Evolutionary conservation across 345 rosid species (phyloP).

Genomic region (Bretschneidera sinensis): DNA sequence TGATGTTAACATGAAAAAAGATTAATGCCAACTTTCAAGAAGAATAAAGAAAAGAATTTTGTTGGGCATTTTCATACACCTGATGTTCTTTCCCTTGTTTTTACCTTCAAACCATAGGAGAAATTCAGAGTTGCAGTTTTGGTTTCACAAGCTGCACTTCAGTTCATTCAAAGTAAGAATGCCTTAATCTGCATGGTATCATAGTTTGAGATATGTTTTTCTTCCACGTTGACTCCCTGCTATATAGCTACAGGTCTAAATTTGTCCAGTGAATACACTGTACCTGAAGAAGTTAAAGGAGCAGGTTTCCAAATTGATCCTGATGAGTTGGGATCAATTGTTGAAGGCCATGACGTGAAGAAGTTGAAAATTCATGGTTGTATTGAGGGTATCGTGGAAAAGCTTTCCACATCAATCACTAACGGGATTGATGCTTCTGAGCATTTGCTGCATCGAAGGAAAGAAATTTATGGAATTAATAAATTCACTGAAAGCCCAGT

Average conservation of each 20-base stretch:
- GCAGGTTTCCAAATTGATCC: constrained; percentile 87
- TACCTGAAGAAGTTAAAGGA: constrained; percentile 64
- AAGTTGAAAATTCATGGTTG: constrained; percentile 74
- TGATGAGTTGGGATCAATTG: constrained; percentile 79
- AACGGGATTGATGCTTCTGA: constrained; percentile 55
- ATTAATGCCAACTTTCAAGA: neutral
- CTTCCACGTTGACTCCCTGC: constrained; percentile 16
- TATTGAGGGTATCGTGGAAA: constrained; percentile 52
- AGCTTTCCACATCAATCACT: constrained; percentile 56
- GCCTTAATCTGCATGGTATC: constrained; percentile 2
- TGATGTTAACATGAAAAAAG: no score
- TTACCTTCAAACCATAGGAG: constrained; percentile 37
- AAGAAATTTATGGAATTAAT: constrained; percentile 68
- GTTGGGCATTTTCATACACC: neutral
- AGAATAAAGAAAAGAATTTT: neutral
- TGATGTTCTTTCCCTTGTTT: neutral
- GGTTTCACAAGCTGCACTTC: constrained; percentile 96
- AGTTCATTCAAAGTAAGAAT: constrained; percentile 67
- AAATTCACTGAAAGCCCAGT: constrained; percentile 71
- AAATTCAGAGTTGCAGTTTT: constrained; percentile 80
- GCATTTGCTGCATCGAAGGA: constrained; percentile 39
- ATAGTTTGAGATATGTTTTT: neutral
- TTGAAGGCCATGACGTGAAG: constrained; percentile 81
- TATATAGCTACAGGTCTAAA: constrained; percentile 47
- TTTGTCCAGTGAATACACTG: constrained; percentile 58